These are phyloP conservation scores for Russula sp. DNA, from an alignment of 768 basidiomycete genomes.

Conservation along the genomic window DNA sequence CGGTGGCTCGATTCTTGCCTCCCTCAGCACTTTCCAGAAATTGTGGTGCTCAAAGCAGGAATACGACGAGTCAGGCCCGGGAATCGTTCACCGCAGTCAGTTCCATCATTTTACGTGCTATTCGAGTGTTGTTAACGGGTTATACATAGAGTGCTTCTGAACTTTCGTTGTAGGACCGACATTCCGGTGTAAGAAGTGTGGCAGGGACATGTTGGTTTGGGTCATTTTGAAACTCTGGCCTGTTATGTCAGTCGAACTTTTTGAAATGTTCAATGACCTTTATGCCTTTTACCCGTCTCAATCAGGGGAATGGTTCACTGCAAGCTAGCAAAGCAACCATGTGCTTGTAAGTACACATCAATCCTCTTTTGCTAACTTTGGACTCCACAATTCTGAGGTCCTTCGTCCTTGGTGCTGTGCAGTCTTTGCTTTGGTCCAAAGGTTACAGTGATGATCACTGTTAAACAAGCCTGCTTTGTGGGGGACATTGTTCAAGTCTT, in stretches of 20 bases:
- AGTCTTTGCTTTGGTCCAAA: no score
- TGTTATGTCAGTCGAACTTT: neutral
- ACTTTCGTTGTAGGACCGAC: neutral
- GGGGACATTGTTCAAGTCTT: no score
- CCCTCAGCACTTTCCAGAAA: conserved; percentile 93
- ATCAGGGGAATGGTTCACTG: no score
- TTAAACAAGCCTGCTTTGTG: no score
- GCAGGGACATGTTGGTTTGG: neutral
- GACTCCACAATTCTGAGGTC: no score
- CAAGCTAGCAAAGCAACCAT: no score
- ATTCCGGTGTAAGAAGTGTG: neutral
- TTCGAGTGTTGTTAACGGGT: neutral
- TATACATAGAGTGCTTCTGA: neutral
- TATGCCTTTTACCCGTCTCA: neutral
- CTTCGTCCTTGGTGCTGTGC: no score
- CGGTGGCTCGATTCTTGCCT: conserved; percentile 79
- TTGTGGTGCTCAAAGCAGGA: conserved; percentile 92
- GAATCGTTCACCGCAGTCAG: conserved; percentile 69
- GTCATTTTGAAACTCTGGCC: neutral
- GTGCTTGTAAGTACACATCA: no score
- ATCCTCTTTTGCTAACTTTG: no score
- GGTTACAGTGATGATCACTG: no score
- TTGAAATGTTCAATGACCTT: neutral
- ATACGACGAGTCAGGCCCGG: conserved; percentile 81
- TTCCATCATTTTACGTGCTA: neutral